These are phyloP conservation scores for Microbotryum intermedium DNA, from an alignment of 1,284 basidiomycete genomes.

Conservation along the genomic window DNA sequence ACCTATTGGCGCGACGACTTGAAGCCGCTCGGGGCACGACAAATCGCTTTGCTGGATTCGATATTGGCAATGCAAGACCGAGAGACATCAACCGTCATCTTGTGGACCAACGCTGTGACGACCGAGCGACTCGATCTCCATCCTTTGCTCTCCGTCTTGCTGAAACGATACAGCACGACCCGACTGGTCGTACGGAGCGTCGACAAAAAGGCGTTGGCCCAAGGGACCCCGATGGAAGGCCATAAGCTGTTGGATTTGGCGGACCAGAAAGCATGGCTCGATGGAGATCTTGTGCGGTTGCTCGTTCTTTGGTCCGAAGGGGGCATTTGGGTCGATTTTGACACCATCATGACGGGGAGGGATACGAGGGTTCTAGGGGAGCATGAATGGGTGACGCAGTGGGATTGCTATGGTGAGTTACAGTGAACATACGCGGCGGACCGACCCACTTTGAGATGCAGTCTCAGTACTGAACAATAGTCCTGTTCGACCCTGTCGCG, in stretches of 20 bases:
- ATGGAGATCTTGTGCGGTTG: constrained; percentile 76
- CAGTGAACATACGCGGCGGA: neutral
- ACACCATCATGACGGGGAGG: constrained; percentile 67
- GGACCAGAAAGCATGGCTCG: constrained; percentile 81
- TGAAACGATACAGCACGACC: constrained; percentile 53
- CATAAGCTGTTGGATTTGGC: constrained; percentile 49
- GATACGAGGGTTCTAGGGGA: constrained; percentile 73
- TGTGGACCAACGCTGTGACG: constrained; percentile 64
- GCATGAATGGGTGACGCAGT: constrained; percentile 81
- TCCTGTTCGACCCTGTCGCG: neutral
- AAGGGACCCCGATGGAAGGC: constrained; percentile 63
- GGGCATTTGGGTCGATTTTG: constrained; percentile 93
- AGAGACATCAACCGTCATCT: constrained; percentile 53
- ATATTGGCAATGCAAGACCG: constrained; percentile 82
- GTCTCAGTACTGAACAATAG: neutral
- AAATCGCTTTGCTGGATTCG: constrained; percentile 77
- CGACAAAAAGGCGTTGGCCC: constrained; percentile 58
- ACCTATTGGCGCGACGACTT: constrained; percentile 86
- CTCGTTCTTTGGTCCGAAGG: constrained; percentile 81
- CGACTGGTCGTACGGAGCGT: constrained; percentile 57
- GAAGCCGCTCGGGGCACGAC: constrained; percentile 61
- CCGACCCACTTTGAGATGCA: too few relatives aligned
- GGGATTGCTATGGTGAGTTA: constrained; percentile 87
- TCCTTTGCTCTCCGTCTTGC: constrained; percentile 53
- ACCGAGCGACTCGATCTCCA: constrained; percentile 4